These are phyloP conservation scores for Austroboletus novae-zelandiae DNA, from an alignment of 1,284 basidiomycete species.

Conservation along the genomic window DNA sequence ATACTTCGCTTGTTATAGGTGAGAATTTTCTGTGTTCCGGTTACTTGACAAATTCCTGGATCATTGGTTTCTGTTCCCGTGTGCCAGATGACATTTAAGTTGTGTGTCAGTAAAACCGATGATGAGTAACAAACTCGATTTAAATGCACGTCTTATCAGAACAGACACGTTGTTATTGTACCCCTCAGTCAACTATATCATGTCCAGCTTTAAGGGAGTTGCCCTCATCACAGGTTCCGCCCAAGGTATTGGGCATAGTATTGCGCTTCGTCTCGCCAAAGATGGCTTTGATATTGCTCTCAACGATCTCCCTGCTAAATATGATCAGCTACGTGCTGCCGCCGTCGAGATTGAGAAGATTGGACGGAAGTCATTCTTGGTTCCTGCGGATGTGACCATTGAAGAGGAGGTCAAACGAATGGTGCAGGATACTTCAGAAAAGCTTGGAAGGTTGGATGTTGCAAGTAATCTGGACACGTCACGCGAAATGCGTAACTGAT, in stretches of 20 bases:
- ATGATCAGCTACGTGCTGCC: constrained; percentile 6
- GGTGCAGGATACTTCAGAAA: not conserved
- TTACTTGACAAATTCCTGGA: too few species aligned
- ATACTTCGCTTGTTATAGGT: too few species aligned
- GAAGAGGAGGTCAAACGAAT: constrained; percentile 14
- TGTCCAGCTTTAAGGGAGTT: constrained; percentile 13
- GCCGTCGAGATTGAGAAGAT: constrained; percentile 13
- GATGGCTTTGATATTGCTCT: constrained; percentile 17
- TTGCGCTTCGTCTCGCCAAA: constrained; percentile 17
- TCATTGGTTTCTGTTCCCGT: too few species aligned
- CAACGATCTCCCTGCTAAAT: constrained; percentile 17
- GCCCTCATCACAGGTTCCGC: constrained; percentile 20
- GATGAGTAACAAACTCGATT: too few species aligned
- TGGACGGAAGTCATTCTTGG: constrained; percentile 12
- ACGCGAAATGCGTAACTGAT: too few species aligned
- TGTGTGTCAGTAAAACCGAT: too few species aligned
- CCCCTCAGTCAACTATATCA: too few species aligned
- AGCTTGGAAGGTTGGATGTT: constrained; percentile 17
- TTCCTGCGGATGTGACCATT: constrained; percentile 12
- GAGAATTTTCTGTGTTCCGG: too few species aligned
- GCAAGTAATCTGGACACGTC: not conserved
- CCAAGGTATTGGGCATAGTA: constrained; percentile 12
- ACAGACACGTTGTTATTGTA: too few species aligned
- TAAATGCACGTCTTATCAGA: too few species aligned
- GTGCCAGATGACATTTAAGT: too few species aligned